phyloP scores from a whole-genome alignment of 2,329 filamentous ascomycete genomes.

The Scedosporium minutisporum region DNA sequence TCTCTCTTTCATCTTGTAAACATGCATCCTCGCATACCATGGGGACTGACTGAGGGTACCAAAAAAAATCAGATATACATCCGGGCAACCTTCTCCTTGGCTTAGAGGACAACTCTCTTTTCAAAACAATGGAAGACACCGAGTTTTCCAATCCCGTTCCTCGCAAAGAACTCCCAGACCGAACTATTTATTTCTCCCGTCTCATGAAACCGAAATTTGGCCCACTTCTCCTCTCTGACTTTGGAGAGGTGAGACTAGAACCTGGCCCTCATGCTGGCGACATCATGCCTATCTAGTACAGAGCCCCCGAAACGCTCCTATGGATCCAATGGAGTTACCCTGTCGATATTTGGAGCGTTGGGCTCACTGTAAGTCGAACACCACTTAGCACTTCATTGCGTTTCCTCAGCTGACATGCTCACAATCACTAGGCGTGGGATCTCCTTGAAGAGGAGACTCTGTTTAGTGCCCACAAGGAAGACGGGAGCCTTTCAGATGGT shows the following conservation, averaged over 20 bases:
- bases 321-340: constrained; percentile 15
- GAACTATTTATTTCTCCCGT: constrained; percentile 11
- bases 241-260: not conserved
- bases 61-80: constrained; percentile 14
- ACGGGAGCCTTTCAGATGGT: not conserved
- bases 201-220: not conserved
- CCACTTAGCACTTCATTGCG: not conserved
- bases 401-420: not conserved
- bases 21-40: not conserved
- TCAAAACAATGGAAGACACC: constrained; percentile 13
- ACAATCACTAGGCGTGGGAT: not conserved
- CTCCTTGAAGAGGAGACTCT: not conserved
- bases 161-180: constrained; percentile 11
- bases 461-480: not conserved
- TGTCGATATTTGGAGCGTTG: constrained; percentile 20
- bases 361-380: constrained; percentile 13
- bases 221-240: not conserved
- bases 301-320: constrained; percentile 16
- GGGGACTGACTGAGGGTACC: not conserved
- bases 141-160: constrained; percentile 16
- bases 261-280: not conserved
- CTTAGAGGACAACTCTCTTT: constrained; percentile 12
- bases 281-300: not conserved
- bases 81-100: constrained; percentile 17
- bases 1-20: not conserved